A percentile compares a stretch with the other conserved stretches of the same genome.
Evolutionary conservation across 2,329 filamentous ascomycete genomes (phyloP).

Genomic region (Hypoxylon sp.): DNA sequence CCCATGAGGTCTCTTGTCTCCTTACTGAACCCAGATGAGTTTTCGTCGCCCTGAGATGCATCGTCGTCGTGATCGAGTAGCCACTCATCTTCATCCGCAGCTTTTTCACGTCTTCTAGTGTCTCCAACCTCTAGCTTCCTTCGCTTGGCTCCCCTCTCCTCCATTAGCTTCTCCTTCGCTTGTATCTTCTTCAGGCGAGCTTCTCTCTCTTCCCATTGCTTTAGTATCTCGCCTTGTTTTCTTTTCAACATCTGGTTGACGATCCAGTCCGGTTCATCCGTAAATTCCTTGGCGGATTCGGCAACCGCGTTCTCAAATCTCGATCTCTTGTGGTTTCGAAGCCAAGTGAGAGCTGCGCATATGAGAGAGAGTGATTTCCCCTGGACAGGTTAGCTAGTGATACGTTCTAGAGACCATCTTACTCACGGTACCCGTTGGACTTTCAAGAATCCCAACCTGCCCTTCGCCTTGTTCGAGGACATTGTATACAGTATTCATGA

Average conservation of each 20-base stretch:
- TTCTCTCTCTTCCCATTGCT: slow-evolving; percentile 76
- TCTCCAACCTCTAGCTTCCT: slow-evolving; percentile 52
- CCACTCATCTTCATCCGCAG: slow-evolving; percentile 65
- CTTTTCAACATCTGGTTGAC: slow-evolving; percentile 76
- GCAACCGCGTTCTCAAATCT: slow-evolving; percentile 62
- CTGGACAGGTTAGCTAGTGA: slow-evolving; percentile 48
- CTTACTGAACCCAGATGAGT: slow-evolving; percentile 69
- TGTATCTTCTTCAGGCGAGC: slow-evolving; percentile 71
- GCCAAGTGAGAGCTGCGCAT: slow-evolving; percentile 87
- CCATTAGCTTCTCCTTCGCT: slow-evolving; percentile 66
- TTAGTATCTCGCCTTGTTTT: slow-evolving; percentile 70
- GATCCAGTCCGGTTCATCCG: slow-evolving; percentile 86
- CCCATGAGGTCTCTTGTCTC: slow-evolving; percentile 79
- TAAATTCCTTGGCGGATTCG: slow-evolving; percentile 52
- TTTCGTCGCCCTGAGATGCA: slow-evolving; percentile 46
- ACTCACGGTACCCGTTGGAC: slow-evolving; percentile 80
- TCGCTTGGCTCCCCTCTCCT: slow-evolving; percentile 58
- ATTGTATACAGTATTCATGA: slow-evolving; percentile 84
- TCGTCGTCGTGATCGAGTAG: slow-evolving; percentile 71
- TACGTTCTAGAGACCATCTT: background rate
- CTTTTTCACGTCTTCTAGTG: slow-evolving; percentile 25
- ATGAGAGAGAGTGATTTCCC: slow-evolving; percentile 94
- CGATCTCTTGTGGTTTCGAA: slow-evolving; percentile 78
- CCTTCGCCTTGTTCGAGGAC: slow-evolving; percentile 75
- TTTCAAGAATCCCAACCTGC: slow-evolving; percentile 88